Conservation (phyloP, 2,329 filamentous ascomycete genomes). For the Trichophyton schoenleinii region DNA sequence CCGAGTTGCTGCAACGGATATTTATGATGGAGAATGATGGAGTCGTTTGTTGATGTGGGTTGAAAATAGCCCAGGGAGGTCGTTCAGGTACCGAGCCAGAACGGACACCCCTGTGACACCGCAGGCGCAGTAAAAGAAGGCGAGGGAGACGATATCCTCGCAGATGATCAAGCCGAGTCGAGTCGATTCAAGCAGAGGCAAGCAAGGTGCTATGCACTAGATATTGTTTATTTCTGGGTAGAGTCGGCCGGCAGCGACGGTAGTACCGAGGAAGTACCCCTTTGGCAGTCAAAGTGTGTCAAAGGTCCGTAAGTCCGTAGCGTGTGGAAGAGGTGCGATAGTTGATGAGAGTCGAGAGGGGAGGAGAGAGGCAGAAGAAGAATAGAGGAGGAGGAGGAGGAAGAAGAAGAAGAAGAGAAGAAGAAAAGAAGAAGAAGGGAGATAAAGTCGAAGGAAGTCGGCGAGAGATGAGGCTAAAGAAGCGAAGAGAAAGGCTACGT, state of each 20-base stretch:
- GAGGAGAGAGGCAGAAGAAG: too few relatives aligned
- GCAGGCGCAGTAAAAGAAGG: neutral
- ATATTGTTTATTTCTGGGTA: neutral
- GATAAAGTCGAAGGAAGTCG: neutral
- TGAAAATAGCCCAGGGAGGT: neutral
- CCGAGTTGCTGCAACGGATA: too few relatives aligned
- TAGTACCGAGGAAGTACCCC: too few relatives aligned
- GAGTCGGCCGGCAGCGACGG: neutral
- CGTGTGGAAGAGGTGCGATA: too few relatives aligned
- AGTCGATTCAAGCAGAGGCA: neutral
- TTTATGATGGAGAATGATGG: too few relatives aligned
- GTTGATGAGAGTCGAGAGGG: too few relatives aligned
- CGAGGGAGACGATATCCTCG: too few relatives aligned
- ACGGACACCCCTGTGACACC: neutral
- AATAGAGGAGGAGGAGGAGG: neutral
- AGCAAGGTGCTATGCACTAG: neutral
- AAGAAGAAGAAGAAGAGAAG: neutral
- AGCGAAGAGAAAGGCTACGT: neutral
- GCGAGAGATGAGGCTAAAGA: neutral
- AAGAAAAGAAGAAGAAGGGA: neutral
- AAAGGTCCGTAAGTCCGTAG: too few relatives aligned
- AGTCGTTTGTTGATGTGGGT: too few relatives aligned
- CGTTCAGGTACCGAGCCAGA: neutral
- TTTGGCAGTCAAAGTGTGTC: too few relatives aligned
- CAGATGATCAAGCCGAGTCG: too few relatives aligned